Conservation (phyloP, 768 basidiomycete species). For the Leccinum imitatum region DNA sequence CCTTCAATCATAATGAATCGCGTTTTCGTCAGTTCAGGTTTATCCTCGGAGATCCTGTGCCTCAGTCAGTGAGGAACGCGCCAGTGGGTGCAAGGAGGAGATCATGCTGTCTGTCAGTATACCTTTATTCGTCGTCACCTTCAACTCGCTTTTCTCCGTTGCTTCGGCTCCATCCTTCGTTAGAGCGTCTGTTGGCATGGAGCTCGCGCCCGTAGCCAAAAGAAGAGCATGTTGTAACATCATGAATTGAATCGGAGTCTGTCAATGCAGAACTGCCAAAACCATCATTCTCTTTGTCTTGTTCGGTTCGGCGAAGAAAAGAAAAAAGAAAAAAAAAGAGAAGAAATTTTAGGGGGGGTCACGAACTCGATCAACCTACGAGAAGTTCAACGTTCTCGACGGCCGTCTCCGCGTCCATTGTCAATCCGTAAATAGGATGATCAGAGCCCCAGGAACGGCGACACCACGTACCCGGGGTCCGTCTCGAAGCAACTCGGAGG, state of each 20-base stretch:
- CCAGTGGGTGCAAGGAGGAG: background rate
- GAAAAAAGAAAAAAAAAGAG: too few relatives aligned
- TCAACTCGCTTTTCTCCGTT: background rate
- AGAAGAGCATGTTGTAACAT: background rate
- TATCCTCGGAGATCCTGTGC: background rate
- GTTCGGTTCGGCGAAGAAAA: too few relatives aligned
- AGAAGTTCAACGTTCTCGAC: too few relatives aligned
- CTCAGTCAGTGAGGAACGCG: background rate
- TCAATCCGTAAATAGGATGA: too few relatives aligned
- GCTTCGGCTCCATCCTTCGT: background rate
- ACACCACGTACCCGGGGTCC: too few relatives aligned
- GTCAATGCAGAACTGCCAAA: too few relatives aligned
- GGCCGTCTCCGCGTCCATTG: too few relatives aligned
- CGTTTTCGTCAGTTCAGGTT: background rate
- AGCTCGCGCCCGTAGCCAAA: background rate
- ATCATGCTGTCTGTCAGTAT: background rate
- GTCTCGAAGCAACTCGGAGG: too few relatives aligned
- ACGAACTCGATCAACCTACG: too few relatives aligned
- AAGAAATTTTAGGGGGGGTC: too few relatives aligned
- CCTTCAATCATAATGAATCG: background rate
- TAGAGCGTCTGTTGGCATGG: background rate
- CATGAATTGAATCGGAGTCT: background rate
- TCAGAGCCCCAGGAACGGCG: too few relatives aligned
- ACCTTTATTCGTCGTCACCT: background rate
- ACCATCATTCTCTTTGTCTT: too few relatives aligned